Evolutionary conservation across 208 protist species (phyloP).

Genomic region (Acanthamoeba divionensis): DNA sequence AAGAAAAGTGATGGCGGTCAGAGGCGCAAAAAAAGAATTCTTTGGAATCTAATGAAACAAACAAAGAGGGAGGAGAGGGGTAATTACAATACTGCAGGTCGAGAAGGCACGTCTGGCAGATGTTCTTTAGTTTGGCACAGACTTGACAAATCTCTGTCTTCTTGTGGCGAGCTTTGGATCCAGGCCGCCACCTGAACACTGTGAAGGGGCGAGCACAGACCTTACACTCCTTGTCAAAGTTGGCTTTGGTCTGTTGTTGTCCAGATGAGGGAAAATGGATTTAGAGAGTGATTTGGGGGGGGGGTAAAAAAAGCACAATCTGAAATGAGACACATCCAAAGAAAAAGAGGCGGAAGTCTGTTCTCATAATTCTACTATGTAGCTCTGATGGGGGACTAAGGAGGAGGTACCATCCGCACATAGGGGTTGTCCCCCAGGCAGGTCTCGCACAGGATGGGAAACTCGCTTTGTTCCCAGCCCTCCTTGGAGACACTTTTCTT

Average conservation of each 20-base stretch:
- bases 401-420: slow-evolving; percentile 79
- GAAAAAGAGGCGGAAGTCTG: not conserved
- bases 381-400: no score
- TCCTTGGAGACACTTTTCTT: not conserved
- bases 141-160: slow-evolving; percentile 85
- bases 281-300: not conserved
- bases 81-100: slow-evolving; percentile 82
- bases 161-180: slow-evolving; percentile 68
- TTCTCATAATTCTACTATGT: not conserved
- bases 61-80: not conserved
- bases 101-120: slow-evolving; percentile 86
- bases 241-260: slow-evolving; percentile 61
- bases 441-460: slow-evolving; percentile 86
- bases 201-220: slow-evolving; percentile 78
- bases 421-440: slow-evolving; percentile 87
- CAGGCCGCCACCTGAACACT: slow-evolving; percentile 82
- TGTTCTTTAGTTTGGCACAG: slow-evolving; percentile 87
- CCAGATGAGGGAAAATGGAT: not conserved
- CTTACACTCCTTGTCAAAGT: slow-evolving; percentile 75
- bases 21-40: not conserved
- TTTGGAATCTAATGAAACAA: not conserved
- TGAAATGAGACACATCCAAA: no score
- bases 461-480: slow-evolving; percentile 66
- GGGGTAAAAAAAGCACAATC: not conserved
- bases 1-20: not conserved